These are phyloP conservation scores for Mrakia gelida DNA, from an alignment of 768 basidiomycete species.

Conservation along the genomic window DNA sequence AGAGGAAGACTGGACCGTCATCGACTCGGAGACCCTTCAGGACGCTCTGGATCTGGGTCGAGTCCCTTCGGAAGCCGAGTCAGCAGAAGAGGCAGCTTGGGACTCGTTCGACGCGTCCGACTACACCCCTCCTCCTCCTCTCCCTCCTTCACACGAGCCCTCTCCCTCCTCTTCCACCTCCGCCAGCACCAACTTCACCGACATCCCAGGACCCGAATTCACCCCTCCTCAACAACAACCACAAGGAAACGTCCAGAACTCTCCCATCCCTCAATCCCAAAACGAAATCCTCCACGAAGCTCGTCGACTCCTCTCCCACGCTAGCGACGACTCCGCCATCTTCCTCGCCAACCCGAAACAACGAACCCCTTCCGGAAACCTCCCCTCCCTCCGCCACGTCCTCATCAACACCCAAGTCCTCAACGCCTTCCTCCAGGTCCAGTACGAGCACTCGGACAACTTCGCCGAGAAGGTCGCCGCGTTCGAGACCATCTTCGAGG, in stretches of 20 bases:
- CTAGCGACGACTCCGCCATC: background rate
- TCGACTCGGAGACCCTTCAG: background rate
- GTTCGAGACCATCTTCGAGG: conserved; percentile 55
- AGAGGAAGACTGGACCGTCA: conserved; percentile 19
- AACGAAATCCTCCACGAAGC: conserved; percentile 34
- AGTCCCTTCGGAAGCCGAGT: conserved; percentile 3
- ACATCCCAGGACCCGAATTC: background rate
- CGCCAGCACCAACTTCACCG: background rate
- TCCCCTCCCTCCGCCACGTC: conserved; percentile 56
- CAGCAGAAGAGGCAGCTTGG: background rate
- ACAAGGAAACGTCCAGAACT: conserved; percentile 18
- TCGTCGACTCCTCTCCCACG: conserved; percentile 32
- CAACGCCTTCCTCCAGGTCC: conserved; percentile 75
- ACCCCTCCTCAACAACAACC: background rate
- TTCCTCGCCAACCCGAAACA: conserved; percentile 8
- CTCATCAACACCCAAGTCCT: conserved; percentile 59
- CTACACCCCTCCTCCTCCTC: conserved; percentile 32
- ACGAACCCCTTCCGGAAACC: conserved; percentile 19
- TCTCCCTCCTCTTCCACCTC: conserved; percentile 23
- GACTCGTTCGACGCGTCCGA: background rate
- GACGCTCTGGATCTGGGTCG: conserved; percentile 36
- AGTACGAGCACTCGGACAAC: conserved; percentile 55
- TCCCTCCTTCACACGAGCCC: conserved; percentile 19
- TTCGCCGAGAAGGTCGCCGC: conserved; percentile 52
- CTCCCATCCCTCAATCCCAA: conserved; percentile 35